phyloP scores from a whole-genome alignment of 208 protist species.

The Leishmania mexicana region DNA sequence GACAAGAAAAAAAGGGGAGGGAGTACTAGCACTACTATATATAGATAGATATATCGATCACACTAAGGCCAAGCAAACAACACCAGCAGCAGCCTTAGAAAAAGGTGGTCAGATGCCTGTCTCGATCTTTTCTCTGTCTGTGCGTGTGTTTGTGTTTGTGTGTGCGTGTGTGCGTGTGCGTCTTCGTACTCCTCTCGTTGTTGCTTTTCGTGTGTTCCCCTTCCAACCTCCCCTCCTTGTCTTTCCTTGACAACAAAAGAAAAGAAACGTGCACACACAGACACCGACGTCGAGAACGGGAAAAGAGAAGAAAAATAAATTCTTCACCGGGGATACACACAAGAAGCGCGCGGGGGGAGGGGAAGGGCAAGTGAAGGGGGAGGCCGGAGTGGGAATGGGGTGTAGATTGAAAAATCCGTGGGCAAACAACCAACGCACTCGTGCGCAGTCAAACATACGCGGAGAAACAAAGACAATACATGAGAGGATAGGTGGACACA shows the following conservation, averaged over 20 bases:
- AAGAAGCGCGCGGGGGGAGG: not conserved
- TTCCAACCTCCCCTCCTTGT: too few relatives aligned
- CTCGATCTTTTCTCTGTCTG: not conserved
- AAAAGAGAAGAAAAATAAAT: too few relatives aligned
- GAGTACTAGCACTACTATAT: not conserved
- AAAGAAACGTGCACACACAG: too few relatives aligned
- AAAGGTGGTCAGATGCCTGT: not conserved
- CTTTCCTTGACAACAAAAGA: too few relatives aligned
- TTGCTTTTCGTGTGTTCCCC: too few relatives aligned
- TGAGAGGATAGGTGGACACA: not conserved
- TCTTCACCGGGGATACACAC: too few relatives aligned
- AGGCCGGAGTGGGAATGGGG: not conserved
- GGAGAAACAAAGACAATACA: not conserved
- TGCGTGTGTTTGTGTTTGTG: not conserved
- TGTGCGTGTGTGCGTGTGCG: not conserved
- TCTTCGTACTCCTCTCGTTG: too few relatives aligned
- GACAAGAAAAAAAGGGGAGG: not conserved
- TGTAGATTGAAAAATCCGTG: conserved; percentile 17
- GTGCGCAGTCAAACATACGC: not conserved
- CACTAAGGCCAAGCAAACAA: conserved; percentile 17
- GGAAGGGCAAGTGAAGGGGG: not conserved
- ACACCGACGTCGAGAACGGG: too few relatives aligned
- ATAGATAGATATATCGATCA: not conserved
- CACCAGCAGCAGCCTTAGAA: not conserved
- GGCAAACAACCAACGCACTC: not conserved